A percentile compares a stretch with the other conserved stretches of the same genome.
Conservation (phyloP, 1,284 basidiomycete species). For the Stereum hirsutum region DNA sequence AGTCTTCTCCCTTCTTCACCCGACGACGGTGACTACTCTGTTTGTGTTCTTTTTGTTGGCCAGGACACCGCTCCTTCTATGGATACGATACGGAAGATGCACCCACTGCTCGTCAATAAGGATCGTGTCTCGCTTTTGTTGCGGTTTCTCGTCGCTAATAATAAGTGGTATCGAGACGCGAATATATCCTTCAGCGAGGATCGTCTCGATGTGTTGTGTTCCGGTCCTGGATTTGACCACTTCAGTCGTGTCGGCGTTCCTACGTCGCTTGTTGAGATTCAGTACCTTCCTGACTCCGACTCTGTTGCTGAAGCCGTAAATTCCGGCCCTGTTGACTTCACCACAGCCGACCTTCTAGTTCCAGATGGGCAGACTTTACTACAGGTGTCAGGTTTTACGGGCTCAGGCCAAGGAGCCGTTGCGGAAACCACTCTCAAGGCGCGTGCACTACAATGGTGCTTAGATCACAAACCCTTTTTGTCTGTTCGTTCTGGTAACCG, state of each 20-base stretch:
- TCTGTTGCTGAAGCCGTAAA: background rate
- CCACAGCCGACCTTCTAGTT: background rate
- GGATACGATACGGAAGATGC: background rate
- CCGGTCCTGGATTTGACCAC: background rate
- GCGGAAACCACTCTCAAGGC: background rate
- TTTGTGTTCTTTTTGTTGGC: background rate
- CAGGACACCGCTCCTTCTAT: background rate
- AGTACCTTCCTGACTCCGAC: background rate
- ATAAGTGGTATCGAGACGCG: background rate
- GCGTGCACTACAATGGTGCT: constrained; percentile 2
- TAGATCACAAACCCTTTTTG: background rate
- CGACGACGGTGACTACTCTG: background rate
- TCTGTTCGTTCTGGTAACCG: background rate
- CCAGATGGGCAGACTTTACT: background rate
- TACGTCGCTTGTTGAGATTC: background rate
- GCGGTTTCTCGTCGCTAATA: background rate
- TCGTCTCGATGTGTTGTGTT: background rate
- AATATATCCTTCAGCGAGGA: background rate
- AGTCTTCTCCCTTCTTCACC: background rate
- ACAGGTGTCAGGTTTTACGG: background rate
- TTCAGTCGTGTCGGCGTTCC: background rate
- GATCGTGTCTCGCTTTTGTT: background rate
- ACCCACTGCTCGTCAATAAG: background rate
- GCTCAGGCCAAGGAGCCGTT: background rate
- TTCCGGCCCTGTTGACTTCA: background rate